Base-by-base conservation (phyloP, 495 filamentous ascomycete genomes). In the Aspergillus olivimuriae region DNA sequence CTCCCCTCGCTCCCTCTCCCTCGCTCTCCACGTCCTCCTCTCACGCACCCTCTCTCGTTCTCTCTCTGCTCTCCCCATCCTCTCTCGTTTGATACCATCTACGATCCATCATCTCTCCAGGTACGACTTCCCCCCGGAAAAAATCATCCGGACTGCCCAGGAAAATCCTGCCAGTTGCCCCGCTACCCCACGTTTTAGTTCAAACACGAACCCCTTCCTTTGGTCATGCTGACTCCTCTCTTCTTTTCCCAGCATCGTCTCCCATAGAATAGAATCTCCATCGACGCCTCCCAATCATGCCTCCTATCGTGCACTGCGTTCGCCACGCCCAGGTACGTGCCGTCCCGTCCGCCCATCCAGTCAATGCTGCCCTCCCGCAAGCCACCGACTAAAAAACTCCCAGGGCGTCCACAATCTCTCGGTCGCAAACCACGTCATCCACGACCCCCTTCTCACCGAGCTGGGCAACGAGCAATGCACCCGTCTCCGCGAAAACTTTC, bases 391-490 rank as follows among this genome's bases (percentile, higher is more conserved):
- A 19, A 21, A 40, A 21, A 11, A 26, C n/a, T 12, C 12, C 34
- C 17, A 16, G 73, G 89, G 87, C 62, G 70, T 77, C 55, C 90
- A 96, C 73, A 95, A 97, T 68, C 77, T 94, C 56, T 69, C 51
- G 44, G 53, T 56, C n/a, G 78, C 68, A 32, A 89, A 89, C 69
- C 82, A 94, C 56, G 58, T 66, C 44, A 69, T 94, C 34, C 80
- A 56, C 12, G 91, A 97, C 53, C 87, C 91, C 2, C 63, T 76
- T 43, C 78, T 97, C 24, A 95, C 91, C 11, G 68, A 78, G 4
- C 72, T 84, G 3, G 91, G 91, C 56, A 71, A 82, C 52, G 47
- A 76, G 11, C 90, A 96, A 77, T 95, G 90, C 66, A 58, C 55
- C 3, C 57, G 66, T 4, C 80, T 96, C 19, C 57, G 66, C 40